A percentile compares a stretch with the other conserved stretches of the same genome.
Conservation (phyloP, 2,329 filamentous ascomycete genomes). For the Xylariales sp. region DNA sequence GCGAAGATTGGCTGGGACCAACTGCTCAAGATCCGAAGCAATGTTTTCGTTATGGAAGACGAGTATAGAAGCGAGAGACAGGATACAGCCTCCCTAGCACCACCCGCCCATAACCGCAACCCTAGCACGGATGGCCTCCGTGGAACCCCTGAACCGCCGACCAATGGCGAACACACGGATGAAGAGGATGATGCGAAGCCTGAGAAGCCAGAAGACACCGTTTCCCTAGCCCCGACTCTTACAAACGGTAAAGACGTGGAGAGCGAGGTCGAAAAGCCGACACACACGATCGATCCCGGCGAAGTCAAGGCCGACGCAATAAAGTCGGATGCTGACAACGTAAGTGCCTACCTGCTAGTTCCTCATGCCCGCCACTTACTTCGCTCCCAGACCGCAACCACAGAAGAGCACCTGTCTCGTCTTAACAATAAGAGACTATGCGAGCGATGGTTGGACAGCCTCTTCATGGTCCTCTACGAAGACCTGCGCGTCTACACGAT, state of each 20-base stretch:
- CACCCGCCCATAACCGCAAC: constrained; percentile 53
- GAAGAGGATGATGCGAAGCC: constrained; percentile 27
- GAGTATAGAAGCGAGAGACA: constrained; percentile 91
- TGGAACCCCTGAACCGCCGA: constrained; percentile 59
- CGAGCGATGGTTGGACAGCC: constrained; percentile 94
- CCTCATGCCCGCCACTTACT: background rate
- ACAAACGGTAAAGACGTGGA: constrained; percentile 35
- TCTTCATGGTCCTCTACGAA: constrained; percentile 99
- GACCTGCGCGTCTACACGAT: constrained; percentile 98
- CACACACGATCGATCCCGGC: constrained; percentile 71
- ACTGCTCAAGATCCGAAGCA: constrained; percentile 86
- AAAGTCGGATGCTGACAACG: constrained; percentile 5
- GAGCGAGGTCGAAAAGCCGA: constrained; percentile 67
- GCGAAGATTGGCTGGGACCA: constrained; percentile 98
- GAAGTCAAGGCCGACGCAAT: constrained; percentile 66
- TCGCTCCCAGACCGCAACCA: constrained; percentile 50
- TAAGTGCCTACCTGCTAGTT: constrained; percentile 19
- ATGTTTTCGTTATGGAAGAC: constrained; percentile 99
- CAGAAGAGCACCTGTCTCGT: constrained; percentile 74
- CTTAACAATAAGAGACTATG: constrained; percentile 97
- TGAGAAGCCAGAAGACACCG: constrained; percentile 23
- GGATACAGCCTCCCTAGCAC: constrained; percentile 43
- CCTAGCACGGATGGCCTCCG: constrained; percentile 76
- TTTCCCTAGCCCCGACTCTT: constrained; percentile 28
- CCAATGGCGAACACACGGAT: constrained; percentile 38